Evolutionary conservation across 495 filamentous ascomycete species (phyloP).

Genomic region (Penicillium verhagenii): DNA sequence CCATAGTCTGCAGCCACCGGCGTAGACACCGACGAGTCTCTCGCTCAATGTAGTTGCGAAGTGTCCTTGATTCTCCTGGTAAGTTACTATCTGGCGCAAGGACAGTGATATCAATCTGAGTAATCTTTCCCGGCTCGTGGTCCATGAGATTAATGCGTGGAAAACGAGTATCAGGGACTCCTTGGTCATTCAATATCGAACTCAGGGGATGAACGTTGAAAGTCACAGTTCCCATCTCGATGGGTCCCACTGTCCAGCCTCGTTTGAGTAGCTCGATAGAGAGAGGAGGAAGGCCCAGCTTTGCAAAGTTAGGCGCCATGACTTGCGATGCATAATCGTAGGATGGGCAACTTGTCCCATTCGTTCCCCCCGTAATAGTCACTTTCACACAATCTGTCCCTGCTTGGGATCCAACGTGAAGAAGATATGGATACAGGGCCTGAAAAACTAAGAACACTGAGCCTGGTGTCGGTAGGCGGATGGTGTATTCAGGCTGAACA

Average conservation of each 20-base stretch:
- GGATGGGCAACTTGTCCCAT: slow-evolving; percentile 67
- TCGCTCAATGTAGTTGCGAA: slow-evolving; percentile 14
- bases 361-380: slow-evolving; percentile 74
- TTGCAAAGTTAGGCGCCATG: slow-evolving; percentile 65
- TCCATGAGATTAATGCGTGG: slow-evolving; percentile 28
- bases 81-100: slow-evolving; percentile 44
- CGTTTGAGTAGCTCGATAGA: slow-evolving; percentile 54
- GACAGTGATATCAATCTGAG: slow-evolving; percentile 61
- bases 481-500: slow-evolving; percentile 30
- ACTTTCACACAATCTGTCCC: slow-evolving; percentile 46
- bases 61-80: background rate
- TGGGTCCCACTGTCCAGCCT: slow-evolving; percentile 65
- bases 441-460: slow-evolving; percentile 73
- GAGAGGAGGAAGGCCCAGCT: slow-evolving; percentile 59
- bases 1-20: slow-evolving; percentile 1
- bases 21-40: slow-evolving; percentile 10
- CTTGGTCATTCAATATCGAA: background rate
- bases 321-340: slow-evolving; percentile 79
- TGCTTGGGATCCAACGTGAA: slow-evolving; percentile 50
- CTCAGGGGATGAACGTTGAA: slow-evolving; percentile 57
- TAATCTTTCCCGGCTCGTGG: slow-evolving; percentile 46
- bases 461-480: slow-evolving; percentile 34
- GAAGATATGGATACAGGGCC: slow-evolving; percentile 74
- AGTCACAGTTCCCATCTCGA: slow-evolving; percentile 55
- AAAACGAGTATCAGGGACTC: slow-evolving; percentile 27